These are phyloP conservation scores for Fragaria vesca DNA, from an alignment of 306 rosid genomes.

Conservation along the genomic window DNA sequence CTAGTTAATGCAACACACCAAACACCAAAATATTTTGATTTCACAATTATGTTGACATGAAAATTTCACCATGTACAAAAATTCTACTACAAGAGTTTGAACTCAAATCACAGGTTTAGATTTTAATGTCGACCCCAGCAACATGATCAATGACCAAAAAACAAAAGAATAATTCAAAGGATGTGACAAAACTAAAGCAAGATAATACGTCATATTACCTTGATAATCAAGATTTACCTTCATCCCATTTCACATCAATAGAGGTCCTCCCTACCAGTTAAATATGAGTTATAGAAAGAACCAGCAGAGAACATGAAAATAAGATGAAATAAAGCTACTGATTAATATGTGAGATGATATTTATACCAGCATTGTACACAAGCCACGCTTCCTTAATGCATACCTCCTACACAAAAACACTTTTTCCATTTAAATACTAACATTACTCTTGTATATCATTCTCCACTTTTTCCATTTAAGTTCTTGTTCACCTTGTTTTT, in stretches of 20 bases:
- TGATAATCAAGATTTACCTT: conserved; percentile 28
- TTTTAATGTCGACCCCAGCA: not conserved
- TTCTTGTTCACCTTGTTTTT: not conserved
- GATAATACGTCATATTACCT: conserved; percentile 20
- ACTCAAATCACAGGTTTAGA: not conserved
- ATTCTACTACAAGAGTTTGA: not conserved
- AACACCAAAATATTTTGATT: conserved; percentile 6
- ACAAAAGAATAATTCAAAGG: not conserved
- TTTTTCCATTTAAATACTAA: not conserved
- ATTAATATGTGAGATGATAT: not conserved
- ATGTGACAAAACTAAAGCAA: not conserved
- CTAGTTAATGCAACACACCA: conserved; percentile 14
- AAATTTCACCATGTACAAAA: not conserved
- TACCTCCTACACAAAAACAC: not conserved
- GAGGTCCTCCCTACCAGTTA: conserved; percentile 16
- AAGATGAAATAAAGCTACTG: not conserved
- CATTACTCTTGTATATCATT: not conserved
- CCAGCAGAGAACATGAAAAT: not conserved
- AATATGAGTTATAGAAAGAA: conserved; percentile 9
- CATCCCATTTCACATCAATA: conserved; percentile 30
- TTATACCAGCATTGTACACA: not conserved
- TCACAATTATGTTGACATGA: not conserved
- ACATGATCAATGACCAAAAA: not conserved
- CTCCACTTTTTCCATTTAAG: not conserved
- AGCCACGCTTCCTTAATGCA: not conserved